A percentile compares a stretch with the other conserved stretches of the same genome.
These are phyloP conservation scores for Farysia itapuensis DNA, from an alignment of 1,284 basidiomycete species.

Conservation along the genomic window DNA sequence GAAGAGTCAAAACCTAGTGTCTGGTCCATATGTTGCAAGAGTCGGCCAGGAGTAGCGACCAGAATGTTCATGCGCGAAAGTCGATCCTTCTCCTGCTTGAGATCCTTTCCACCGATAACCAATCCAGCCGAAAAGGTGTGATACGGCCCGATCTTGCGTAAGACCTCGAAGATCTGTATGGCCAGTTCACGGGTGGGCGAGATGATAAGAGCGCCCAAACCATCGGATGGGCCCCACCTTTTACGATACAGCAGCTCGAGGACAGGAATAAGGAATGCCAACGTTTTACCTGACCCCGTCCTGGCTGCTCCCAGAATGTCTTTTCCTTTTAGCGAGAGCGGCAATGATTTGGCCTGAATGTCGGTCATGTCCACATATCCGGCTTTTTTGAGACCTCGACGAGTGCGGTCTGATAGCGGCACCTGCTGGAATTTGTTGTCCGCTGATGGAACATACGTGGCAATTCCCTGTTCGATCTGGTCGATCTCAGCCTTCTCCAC, in stretches of 20 bases:
- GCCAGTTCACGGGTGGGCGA: constrained; percentile 94
- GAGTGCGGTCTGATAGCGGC: constrained; percentile 49
- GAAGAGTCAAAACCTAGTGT: constrained; percentile 90
- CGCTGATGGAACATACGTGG: constrained; percentile 17
- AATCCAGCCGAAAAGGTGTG: constrained; percentile 92
- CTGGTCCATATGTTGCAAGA: constrained; percentile 97
- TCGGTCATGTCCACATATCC: constrained; percentile 55
- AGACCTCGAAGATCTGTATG: constrained; percentile 94
- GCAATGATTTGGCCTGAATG: constrained; percentile 52
- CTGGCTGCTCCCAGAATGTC: constrained; percentile 73
- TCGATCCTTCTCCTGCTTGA: constrained; percentile 81
- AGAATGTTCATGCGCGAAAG: constrained; percentile 93
- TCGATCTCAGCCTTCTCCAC: constrained; percentile 45
- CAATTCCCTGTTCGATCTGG: constrained; percentile 31
- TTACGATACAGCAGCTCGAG: constrained; percentile 73
- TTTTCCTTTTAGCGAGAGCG: constrained; percentile 44
- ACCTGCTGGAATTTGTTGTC: constrained; percentile 41
- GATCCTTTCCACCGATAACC: constrained; percentile 92
- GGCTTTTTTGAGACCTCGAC: constrained; percentile 49
- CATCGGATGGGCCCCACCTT: constrained; percentile 79
- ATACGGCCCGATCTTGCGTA: constrained; percentile 84
- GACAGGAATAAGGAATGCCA: constrained; percentile 77
- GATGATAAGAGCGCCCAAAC: constrained; percentile 87
- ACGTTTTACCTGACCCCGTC: constrained; percentile 80
- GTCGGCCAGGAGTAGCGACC: constrained; percentile 89